Conservation (phyloP, 495 filamentous ascomycete genomes). For the Aspergillus nidulans region DNA sequence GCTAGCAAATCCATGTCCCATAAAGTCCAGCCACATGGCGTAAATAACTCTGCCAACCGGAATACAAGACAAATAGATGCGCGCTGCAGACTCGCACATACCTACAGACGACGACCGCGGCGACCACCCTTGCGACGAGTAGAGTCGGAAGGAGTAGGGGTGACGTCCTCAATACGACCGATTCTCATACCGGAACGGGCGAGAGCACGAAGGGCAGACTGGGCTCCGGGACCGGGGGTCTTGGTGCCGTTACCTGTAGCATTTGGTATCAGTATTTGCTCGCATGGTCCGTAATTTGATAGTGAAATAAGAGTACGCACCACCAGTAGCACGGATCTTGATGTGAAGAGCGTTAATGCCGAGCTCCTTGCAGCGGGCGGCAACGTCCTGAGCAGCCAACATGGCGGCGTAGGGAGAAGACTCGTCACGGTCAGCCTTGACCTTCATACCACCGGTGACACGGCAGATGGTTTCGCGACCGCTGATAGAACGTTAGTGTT, state of each 20-base stretch:
- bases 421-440: conserved; percentile 99
- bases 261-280: neutral
- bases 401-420: conserved; percentile 99
- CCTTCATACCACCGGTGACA: conserved; percentile 99
- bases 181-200: conserved; percentile 99
- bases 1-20: conserved; percentile 19
- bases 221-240: conserved; percentile 96
- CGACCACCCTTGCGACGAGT: conserved; percentile 99
- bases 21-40: conserved; percentile 18
- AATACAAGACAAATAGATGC: conserved; percentile 3
- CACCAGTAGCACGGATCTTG: conserved; percentile 99
- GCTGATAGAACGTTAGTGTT: conserved; percentile 51
- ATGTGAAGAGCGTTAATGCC: conserved; percentile 99
- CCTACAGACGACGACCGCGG: conserved; percentile 98
- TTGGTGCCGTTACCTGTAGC: conserved; percentile 89
- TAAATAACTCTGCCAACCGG: conserved; percentile 23
- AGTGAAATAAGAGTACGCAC: conserved; percentile 41
- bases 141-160: conserved; percentile 95
- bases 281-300: neutral
- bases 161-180: conserved; percentile 98
- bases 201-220: conserved; percentile 97
- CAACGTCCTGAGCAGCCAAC: conserved; percentile 95
- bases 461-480: conserved; percentile 99
- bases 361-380: conserved; percentile 96
- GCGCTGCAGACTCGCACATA: conserved; percentile 26